phyloP scores from a whole-genome alignment of 2,329 filamentous ascomycete genomes.

The Phialocephala sp. region DNA sequence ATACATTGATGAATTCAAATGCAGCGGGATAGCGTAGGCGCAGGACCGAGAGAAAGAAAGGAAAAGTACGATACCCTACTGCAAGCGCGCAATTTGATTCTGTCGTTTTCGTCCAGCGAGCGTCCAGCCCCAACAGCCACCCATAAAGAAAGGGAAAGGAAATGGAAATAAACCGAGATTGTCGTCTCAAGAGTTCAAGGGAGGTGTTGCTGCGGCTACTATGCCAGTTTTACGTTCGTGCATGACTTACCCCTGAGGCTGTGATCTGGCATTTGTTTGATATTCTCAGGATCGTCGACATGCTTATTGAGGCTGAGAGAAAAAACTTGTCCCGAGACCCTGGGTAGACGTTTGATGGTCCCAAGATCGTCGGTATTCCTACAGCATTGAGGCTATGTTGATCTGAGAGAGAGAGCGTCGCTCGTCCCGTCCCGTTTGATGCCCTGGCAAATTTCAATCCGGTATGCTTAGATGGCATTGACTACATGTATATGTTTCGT shows the following conservation, averaged over 20 bases:
- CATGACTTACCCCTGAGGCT: slow-evolving; percentile 2
- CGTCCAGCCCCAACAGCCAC: background rate
- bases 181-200: background rate
- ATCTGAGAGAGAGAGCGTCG: no score
- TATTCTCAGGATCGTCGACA: background rate
- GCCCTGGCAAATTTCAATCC: background rate
- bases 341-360: background rate
- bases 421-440: slow-evolving; percentile 8
- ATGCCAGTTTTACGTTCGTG: background rate
- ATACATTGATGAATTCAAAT: slow-evolving; percentile 1
- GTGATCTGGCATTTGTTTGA: background rate
- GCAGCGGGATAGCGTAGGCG: slow-evolving; percentile 9
- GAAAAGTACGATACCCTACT: slow-evolving; percentile 36
- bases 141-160: background rate
- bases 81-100: slow-evolving; percentile 1
- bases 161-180: background rate
- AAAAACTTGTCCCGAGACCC: background rate
- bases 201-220: background rate
- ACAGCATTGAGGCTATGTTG: no score
- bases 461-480: background rate
- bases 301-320: background rate
- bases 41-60: slow-evolving; percentile 10
- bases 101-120: background rate
- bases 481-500: background rate
- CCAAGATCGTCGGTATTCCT: background rate